phyloP scores from a whole-genome alignment of 495 filamentous ascomycete species.

The Aspergillus cavernicola region DNA sequence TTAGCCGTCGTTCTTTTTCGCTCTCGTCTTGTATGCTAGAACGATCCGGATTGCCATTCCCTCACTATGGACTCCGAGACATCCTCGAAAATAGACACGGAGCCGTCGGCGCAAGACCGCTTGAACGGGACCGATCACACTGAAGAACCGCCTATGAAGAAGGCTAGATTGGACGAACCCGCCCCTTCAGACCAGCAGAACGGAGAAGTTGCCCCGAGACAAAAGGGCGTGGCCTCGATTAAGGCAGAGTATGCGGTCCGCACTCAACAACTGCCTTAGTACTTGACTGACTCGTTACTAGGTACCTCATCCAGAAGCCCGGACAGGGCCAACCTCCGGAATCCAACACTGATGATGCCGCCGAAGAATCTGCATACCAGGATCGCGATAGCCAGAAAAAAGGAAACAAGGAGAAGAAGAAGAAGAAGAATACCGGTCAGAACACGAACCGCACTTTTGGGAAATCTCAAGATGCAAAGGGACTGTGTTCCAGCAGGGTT shows the following conservation, averaged over 20 bases:
- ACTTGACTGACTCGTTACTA: constrained; percentile 26
- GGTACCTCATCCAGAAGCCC: constrained; percentile 52
- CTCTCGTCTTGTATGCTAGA: neutral
- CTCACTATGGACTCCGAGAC: constrained; percentile 17
- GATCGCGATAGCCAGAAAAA: constrained; percentile 40
- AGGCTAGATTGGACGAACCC: constrained; percentile 50
- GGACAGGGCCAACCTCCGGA: constrained; percentile 22
- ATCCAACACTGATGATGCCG: constrained; percentile 61
- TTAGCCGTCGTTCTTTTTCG: neutral
- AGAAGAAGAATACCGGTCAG: constrained; percentile 74
- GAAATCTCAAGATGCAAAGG: constrained; percentile 68
- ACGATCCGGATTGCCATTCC: neutral
- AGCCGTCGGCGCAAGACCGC: constrained; percentile 6
- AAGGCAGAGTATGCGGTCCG: constrained; percentile 72
- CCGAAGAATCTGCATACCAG: constrained; percentile 55
- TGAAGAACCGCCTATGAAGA: constrained; percentile 56
- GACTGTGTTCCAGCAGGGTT: constrained; percentile 69
- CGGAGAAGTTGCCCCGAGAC: constrained; percentile 21
- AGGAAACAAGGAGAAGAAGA: constrained; percentile 50
- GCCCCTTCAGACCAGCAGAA: constrained; percentile 21
- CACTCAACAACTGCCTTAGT: neutral
- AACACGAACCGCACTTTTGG: constrained; percentile 87
- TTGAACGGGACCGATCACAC: constrained; percentile 12
- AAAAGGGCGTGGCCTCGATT: constrained; percentile 73
- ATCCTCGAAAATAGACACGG: constrained; percentile 9